Evolutionary conservation across 805 yeast species (phyloP).

Genomic region (Barnettozyma vustinii): DNA sequence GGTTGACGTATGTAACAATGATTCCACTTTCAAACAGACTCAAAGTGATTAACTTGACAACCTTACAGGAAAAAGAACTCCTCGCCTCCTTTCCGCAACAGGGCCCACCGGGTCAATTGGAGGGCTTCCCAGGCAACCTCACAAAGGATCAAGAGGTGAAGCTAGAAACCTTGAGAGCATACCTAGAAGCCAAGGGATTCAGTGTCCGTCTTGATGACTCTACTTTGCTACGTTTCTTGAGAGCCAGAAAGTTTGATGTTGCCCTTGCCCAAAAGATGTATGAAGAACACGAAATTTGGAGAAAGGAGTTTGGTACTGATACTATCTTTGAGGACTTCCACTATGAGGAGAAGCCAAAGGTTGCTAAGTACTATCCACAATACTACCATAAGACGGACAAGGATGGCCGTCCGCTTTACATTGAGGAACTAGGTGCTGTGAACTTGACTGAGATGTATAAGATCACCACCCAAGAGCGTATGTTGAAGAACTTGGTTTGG

Average conservation of each 20-base stretch:
- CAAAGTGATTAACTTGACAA: neutral
- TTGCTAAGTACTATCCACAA: constrained; percentile 89
- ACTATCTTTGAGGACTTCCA: constrained; percentile 83
- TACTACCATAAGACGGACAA: constrained; percentile 95
- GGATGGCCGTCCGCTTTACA: constrained; percentile 94
- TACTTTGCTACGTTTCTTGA: constrained; percentile 73
- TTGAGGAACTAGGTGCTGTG: constrained; percentile 90
- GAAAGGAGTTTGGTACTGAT: constrained; percentile 79
- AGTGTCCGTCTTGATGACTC: constrained; percentile 84
- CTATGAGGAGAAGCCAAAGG: constrained; percentile 87
- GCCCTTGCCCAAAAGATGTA: constrained; percentile 77
- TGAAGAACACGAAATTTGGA: constrained; percentile 85
- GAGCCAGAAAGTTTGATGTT: constrained; percentile 93
- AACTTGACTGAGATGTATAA: constrained; percentile 87
- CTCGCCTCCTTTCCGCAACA: constrained; percentile 60
- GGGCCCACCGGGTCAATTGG: constrained; percentile 52
- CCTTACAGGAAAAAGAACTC: neutral
- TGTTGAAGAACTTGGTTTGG: constrained; percentile 95
- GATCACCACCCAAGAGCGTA: constrained; percentile 91
- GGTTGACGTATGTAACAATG: neutral
- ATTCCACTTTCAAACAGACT: neutral
- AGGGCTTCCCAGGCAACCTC: constrained; percentile 81
- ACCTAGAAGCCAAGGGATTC: constrained; percentile 60
- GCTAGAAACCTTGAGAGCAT: constrained; percentile 51
- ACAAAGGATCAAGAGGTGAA: constrained; percentile 61